These are phyloP conservation scores for Phytophthora melonis DNA, from an alignment of 352 stramenopile genomes.

Conservation along the genomic window DNA sequence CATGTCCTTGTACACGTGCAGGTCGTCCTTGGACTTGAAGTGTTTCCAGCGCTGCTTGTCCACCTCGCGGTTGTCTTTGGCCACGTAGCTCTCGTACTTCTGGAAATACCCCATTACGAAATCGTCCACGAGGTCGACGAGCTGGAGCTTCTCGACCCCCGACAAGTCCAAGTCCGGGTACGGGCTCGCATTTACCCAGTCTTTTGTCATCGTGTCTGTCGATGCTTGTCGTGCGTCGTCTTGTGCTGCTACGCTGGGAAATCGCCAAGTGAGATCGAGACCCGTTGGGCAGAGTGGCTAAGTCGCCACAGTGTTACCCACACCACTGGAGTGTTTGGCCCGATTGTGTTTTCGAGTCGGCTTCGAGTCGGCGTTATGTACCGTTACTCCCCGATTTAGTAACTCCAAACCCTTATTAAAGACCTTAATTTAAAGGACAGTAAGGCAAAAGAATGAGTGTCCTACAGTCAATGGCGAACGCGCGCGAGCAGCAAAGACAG, in stretches of 20 bases:
- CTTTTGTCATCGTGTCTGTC: slow-evolving; percentile 28
- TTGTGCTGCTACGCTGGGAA: neutral
- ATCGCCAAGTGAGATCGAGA: neutral
- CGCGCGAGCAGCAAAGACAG: no score
- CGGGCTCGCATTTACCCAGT: slow-evolving; percentile 38
- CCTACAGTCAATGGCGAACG: no score
- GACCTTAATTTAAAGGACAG: no score
- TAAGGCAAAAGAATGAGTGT: no score
- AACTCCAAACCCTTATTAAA: no score
- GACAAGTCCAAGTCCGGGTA: slow-evolving; percentile 41
- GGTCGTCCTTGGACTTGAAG: slow-evolving; percentile 47
- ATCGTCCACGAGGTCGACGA: slow-evolving; percentile 40
- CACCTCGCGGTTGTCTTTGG: slow-evolving; percentile 35
- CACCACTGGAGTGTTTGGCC: neutral
- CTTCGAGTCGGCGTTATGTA: no score
- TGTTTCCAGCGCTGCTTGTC: slow-evolving; percentile 52
- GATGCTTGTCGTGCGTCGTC: neutral
- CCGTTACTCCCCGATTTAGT: no score
- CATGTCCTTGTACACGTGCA: slow-evolving; percentile 47
- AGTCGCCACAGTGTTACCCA: neutral
- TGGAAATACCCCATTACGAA: slow-evolving; percentile 45
- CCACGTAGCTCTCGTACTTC: slow-evolving; percentile 55
- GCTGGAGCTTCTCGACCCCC: slow-evolving; percentile 27
- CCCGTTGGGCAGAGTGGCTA: neutral
- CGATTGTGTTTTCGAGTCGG: no score